Evolutionary conservation across 257 asterid genomes (phyloP), one percentile per base, ranked within the genome.

Genomic region (Cordia subcordata): DNA sequence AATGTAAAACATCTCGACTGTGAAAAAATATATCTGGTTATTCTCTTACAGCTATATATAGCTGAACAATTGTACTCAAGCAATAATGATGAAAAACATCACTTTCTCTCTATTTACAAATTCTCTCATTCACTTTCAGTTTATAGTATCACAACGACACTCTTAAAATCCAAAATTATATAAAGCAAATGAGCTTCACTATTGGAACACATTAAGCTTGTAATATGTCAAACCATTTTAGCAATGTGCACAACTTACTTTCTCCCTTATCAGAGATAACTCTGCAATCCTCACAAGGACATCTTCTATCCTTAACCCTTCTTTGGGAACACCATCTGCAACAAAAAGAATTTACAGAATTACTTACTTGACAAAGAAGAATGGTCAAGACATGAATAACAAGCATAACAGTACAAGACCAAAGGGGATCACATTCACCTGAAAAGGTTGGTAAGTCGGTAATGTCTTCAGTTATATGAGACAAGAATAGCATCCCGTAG

Each of bases 281-380:
- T 80, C 76, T 33, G 89, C 96, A 53, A 88, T 78, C 75, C 97
- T 84, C 58, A 82, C 89, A 60, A 88, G 99, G 37, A 92, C 94
- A 69, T 92, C 98, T 57, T 74, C 81, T 73, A 84, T 83, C 72
- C 96, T 71, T 19, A 92, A 74, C 66, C 98, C 98, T 77, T 88
- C 98, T 82, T 92, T 92, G 39, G 98, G 98, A 54, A 92, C 98
- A 78, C 96, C 96, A 79, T 88, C 98, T 92, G 85, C 81, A 78
- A 68, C 55, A 62, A 64, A 70, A 60, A 58, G 37, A 65, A 58
- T 64, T 19, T 22, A 58, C 8, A 56, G 16, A 62, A 58, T 33
- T 22, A 53, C 10, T 46, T 38, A 70, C 40, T 66, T 5, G n/a
- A 23, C 22, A 64, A 55, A 62, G 38, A 62, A 67, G 61, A 62